phyloP scores from a whole-genome alignment of 805 yeast genomes.

The Priceomyces fermenticarens region DNA sequence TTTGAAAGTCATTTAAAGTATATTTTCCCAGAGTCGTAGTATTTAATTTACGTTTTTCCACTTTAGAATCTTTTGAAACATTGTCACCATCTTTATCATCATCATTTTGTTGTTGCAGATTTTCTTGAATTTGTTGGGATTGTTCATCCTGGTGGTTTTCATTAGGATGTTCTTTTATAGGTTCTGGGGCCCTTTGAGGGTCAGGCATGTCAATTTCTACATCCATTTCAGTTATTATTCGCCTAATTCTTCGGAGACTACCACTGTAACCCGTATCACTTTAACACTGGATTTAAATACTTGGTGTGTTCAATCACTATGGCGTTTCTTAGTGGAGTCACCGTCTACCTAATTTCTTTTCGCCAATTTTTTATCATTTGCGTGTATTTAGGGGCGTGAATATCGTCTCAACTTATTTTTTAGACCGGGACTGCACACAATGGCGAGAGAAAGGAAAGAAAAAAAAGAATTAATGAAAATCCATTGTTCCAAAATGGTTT shows the following conservation, averaged over 20 bases:
- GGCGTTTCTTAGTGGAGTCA: background rate
- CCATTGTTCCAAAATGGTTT: background rate
- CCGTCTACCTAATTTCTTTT: slow-evolving; percentile 2
- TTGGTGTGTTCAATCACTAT: slow-evolving; percentile 1
- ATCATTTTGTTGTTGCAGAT: too few species aligned
- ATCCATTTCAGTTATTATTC: slow-evolving; percentile 1
- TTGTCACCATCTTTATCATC: background rate
- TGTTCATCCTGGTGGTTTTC: background rate
- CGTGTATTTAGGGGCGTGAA: slow-evolving; percentile 2
- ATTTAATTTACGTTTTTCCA: slow-evolving; percentile 13
- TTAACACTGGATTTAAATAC: background rate
- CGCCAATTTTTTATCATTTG: slow-evolving; percentile 2
- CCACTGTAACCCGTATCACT: background rate
- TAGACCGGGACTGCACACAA: background rate
- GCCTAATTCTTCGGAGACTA: background rate
- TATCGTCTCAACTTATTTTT: background rate
- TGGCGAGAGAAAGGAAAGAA: background rate
- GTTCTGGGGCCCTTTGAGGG: too few species aligned
- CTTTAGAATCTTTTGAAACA: background rate
- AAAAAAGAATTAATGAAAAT: too few species aligned
- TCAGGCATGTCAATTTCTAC: slow-evolving; percentile 2
- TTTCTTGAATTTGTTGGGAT: background rate
- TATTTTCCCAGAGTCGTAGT: slow-evolving; percentile 56
- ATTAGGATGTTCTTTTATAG: too few species aligned
- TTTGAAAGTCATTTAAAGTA: slow-evolving; percentile 53